Base-by-base conservation (phyloP, 2,329 filamentous ascomycete genomes). In the Metarhizium album region DNA sequence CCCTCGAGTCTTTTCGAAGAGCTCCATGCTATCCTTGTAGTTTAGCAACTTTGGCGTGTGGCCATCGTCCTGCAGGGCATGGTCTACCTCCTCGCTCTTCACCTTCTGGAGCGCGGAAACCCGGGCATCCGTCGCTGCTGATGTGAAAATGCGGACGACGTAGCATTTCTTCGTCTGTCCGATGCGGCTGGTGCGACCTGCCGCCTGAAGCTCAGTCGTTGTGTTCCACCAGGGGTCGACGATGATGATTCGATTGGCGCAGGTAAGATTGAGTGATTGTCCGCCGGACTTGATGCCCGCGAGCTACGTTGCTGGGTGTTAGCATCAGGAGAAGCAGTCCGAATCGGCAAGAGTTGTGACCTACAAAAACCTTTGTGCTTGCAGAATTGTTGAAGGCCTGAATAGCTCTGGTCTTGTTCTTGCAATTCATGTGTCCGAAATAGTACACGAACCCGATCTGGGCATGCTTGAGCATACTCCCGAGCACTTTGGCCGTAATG, bases 181-280 rank as follows among this genome's bases (percentile, higher is more conserved):
- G 2, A 83, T 80, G 4, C 86, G 74, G 57, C 76, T 78, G 0
- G 87, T 76, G 0, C 86, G 76, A 1, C 68, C 68, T 38, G 74
- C 74, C 0, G 78, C 82, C 58, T 88, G 85, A n/a, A 80, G 67
- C 56, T 88, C 82, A 0, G 72, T 63, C 0, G 74, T 69, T 1
- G 64, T 64, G 51, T 87, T 87, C 79, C 80, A 88, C 77, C 78
- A 82, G 0, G 70, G 64, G 31, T 83, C 78, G 0, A 78, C 48
- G 0, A 76, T 64, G 20, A 82, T 78, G 22, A 79, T 74, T 3
- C 77, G 71, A 46, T 78, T 80, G 1, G 72, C 73, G 2, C 54
- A 62, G 0, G 60, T 67, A 0, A 76, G 52, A 40, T 75, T 74
- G 48, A 71, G 67, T 24, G 63, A 67, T 13, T 69, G 64, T 0